Base-by-base conservation (phyloP, 768 basidiomycete species). In the Neoboletus brunneissimus region DNA sequence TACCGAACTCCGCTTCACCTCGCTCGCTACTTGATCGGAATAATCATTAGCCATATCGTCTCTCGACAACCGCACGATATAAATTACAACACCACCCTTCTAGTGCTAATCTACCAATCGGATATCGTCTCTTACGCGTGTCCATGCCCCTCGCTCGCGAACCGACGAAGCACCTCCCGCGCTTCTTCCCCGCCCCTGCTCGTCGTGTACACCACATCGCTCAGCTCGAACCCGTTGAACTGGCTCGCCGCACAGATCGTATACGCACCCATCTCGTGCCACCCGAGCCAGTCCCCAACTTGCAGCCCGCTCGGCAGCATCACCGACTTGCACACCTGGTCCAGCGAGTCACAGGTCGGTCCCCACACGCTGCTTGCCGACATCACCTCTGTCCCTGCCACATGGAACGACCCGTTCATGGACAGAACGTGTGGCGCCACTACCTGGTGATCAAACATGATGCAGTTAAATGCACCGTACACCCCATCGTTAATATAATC, bases 401-500 rank as follows among this genome's bases (percentile, higher is more conserved):
- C 61, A 58, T 71, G 67, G 72, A 88, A 87, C 3, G 85, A 87
- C 40, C 82, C 82, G 49, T 79, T 77, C 75, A 90, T 75, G 23
- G 85, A 87, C 48, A 91, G 77, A 46, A 91, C 88, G 64, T 84
- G 84, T 25, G 97, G 97, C 65, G 90, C 84, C n/a, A 88, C 88
- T 55, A 81, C 79, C 69, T 96, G 94, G 74, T 99, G 97, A 75
- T 98, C 97, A 74, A 98, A 98, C 68, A 98, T 79, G 74, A 94
- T 94, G 76, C 91, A 94, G 78, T 95, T 94, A 79, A 95, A 94
- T 22, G 93, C 86, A 49, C 96, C 94, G 72, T 99, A 99, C 40
- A 99, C 94, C 43, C 97, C 97, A 72, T 98, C 96, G 76, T 98
- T 98, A 82, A 98, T 94, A 79, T 98, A 98, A 78, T 98, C 94